Evolutionary conservation across 1,139 yeast genomes (phyloP).

Genomic region (Pichia sp.): DNA sequence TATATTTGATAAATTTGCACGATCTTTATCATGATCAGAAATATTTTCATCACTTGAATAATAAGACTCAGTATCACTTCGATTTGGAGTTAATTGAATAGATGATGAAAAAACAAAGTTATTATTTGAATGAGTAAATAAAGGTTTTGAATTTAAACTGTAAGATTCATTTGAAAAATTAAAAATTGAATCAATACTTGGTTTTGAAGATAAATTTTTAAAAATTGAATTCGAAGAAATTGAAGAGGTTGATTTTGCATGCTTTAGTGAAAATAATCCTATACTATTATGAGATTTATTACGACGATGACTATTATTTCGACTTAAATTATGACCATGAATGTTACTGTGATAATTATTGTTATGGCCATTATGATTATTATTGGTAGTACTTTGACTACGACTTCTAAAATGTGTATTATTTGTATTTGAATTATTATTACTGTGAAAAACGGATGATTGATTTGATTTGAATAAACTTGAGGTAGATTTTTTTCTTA

Average conservation of each 20-base stretch:
- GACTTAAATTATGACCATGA: not conserved
- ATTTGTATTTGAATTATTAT: too few species aligned
- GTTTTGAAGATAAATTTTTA: conserved; percentile 7
- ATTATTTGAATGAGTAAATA: conserved; percentile 1
- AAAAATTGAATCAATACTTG: conserved; percentile 12
- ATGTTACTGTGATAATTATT: not conserved
- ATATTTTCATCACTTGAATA: conserved; percentile 10
- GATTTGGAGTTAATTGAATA: conserved; percentile 5
- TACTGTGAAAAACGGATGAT: conserved; percentile 2
- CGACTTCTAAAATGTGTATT: conserved; percentile 1
- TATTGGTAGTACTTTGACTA: conserved; percentile 1
- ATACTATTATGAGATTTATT: not conserved
- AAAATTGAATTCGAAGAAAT: conserved; percentile 8
- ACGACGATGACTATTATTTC: too few species aligned
- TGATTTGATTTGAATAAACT: conserved; percentile 6
- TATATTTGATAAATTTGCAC: conserved; percentile 7
- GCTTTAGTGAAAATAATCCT: not conserved
- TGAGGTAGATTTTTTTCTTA: conserved; percentile 11
- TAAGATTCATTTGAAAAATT: conserved; percentile 7
- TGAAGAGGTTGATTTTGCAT: conserved; percentile 10
- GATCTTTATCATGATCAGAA: conserved; percentile 2
- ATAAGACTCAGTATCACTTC: conserved; percentile 8
- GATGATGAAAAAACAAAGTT: conserved; percentile 1
- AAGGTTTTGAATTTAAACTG: not conserved
- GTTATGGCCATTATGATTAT: too few species aligned